phyloP scores from a whole-genome alignment of 257 asterid genomes.

The Solanum lycopersicoides region DNA sequence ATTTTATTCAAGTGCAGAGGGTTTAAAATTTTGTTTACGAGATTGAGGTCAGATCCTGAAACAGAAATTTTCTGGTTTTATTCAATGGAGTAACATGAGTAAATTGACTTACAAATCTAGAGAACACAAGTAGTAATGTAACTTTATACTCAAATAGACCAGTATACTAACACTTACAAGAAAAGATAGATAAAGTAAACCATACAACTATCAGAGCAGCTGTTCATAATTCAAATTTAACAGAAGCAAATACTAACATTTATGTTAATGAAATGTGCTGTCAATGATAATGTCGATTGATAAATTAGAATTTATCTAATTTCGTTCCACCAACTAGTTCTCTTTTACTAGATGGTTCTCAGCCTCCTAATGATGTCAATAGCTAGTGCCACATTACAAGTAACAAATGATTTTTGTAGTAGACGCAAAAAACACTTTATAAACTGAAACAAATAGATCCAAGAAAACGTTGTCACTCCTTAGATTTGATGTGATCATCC shows the following conservation, averaged over 20 bases:
- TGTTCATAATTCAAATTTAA: background rate
- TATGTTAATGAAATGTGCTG: background rate
- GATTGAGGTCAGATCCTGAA: conserved; percentile 39
- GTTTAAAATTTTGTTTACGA: conserved; percentile 48
- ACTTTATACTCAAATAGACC: background rate
- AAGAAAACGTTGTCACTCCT: background rate
- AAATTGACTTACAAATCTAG: background rate
- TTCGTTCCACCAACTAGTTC: background rate
- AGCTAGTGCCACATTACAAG: background rate
- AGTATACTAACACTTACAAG: background rate
- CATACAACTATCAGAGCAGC: background rate
- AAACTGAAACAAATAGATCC: background rate
- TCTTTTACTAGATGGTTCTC: background rate
- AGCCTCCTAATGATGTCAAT: background rate
- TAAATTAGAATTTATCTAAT: background rate
- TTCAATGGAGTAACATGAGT: background rate
- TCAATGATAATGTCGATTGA: background rate
- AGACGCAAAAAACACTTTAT: background rate
- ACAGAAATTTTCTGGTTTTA: background rate
- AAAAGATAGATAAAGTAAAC: background rate
- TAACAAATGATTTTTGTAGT: background rate
- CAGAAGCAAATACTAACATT: background rate
- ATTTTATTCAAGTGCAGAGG: conserved; percentile 49
- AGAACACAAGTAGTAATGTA: background rate
- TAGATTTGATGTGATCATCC: background rate